Conservation (phyloP, 1,284 basidiomycete genomes). For the Gastroboletus turbinatus region DNA sequence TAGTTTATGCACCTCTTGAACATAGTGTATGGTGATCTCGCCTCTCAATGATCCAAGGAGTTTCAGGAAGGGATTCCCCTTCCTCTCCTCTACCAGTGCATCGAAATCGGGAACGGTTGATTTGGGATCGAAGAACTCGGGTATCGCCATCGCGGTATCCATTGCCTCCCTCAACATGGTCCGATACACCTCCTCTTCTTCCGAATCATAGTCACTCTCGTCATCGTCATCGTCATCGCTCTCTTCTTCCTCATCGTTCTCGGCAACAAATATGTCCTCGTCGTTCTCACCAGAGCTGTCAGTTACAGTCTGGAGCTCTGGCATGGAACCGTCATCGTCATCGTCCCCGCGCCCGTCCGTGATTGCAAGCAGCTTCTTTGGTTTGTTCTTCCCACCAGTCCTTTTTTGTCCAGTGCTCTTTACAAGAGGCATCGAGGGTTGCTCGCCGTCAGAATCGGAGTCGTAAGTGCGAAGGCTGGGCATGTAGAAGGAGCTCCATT, state of each 20-base stretch:
- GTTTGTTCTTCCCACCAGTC: conserved; percentile 29
- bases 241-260: conserved; percentile 39
- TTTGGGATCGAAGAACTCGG: conserved; percentile 53
- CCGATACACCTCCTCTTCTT: conserved; percentile 63
- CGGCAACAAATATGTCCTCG: conserved; percentile 31
- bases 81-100: conserved; percentile 49
- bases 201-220: conserved; percentile 59
- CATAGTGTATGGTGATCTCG: conserved; percentile 24
- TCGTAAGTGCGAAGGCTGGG: conserved; percentile 26
- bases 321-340: conserved; percentile 55
- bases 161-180: conserved; percentile 67
- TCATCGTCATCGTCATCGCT: conserved; percentile 42
- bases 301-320: conserved; percentile 59
- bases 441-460: conserved; percentile 23
- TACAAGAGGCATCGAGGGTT: conserved; percentile 11
- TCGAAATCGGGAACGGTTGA: conserved; percentile 42
- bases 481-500: conserved; percentile 54
- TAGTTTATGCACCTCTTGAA: neutral
- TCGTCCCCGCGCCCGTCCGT: conserved; percentile 42
- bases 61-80: conserved; percentile 73
- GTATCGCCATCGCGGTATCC: conserved; percentile 57
- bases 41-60: conserved; percentile 70
- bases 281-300: conserved; percentile 49
- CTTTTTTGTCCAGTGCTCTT: conserved; percentile 23
- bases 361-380: conserved; percentile 48